These are phyloP conservation scores for Ajuga chamaepitys DNA, from an alignment of 257 asterid species.

Conservation along the genomic window DNA sequence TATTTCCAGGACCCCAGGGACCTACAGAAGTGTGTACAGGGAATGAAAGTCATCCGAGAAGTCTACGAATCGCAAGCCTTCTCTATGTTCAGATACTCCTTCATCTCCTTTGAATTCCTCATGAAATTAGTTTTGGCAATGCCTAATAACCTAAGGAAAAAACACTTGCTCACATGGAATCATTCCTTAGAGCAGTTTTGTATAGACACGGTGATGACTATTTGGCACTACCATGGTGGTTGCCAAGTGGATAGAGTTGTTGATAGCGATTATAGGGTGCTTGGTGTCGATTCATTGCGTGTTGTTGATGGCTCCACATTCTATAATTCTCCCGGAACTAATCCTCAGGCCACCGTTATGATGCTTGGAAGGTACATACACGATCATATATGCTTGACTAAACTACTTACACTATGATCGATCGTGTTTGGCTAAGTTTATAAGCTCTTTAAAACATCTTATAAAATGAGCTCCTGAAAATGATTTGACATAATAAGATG, in stretches of 20 bases:
- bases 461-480: no score
- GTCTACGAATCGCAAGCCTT: slow-evolving; percentile 42
- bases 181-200: slow-evolving; percentile 58
- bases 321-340: slow-evolving; percentile 58
- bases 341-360: slow-evolving; percentile 95
- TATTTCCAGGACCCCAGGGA: slow-evolving; percentile 69
- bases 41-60: slow-evolving; percentile 38
- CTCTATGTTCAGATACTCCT: slow-evolving; percentile 37
- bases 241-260: slow-evolving; percentile 68
- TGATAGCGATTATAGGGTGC: slow-evolving; percentile 43
- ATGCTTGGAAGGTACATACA: slow-evolving; percentile 78
- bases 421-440: no score
- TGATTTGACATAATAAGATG: no score
- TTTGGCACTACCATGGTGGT: slow-evolving; percentile 96
- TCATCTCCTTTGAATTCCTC: slow-evolving; percentile 27
- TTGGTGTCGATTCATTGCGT: slow-evolving; percentile 62
- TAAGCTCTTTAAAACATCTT: no score
- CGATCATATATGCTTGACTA: no score
- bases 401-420: neutral
- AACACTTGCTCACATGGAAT: slow-evolving; percentile 25
- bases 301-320: slow-evolving; percentile 81
- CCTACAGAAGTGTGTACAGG: slow-evolving; percentile 53
- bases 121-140: slow-evolving; percentile 27
- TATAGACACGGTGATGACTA: slow-evolving; percentile 59
- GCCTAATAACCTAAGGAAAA: slow-evolving; percentile 43